phyloP scores from a whole-genome alignment of 192 early-diverging fungal genomes.

The Polychytrium aggregatum region DNA sequence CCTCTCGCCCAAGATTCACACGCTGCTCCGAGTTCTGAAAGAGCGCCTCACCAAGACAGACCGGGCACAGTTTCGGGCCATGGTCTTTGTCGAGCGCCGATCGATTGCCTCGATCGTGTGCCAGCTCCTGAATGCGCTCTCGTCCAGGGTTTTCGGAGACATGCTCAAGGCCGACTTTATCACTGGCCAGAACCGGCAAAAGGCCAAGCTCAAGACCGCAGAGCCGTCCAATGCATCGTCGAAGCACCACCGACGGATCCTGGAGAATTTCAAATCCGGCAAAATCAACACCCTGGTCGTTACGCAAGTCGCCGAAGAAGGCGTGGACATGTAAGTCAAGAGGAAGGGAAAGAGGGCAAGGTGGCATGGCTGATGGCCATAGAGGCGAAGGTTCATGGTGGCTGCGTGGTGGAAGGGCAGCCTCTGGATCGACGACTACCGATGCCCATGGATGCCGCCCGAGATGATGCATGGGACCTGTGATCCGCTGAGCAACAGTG shows the following conservation, averaged over 20 bases:
- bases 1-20: constrained; percentile 20
- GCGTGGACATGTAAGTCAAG: constrained; percentile 63
- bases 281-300: constrained; percentile 67
- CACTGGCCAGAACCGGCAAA: no score
- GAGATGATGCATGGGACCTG: no score
- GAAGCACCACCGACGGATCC: constrained; percentile 33
- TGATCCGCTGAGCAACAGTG: no score
- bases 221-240: no score
- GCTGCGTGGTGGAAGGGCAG: no score
- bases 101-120: constrained; percentile 45
- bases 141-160: background rate
- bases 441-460: no score
- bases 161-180: no score
- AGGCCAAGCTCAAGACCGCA: no score
- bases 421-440: no score
- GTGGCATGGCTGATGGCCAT: no score
- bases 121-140: constrained; percentile 33
- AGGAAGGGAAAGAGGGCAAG: no score
- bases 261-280: constrained; percentile 56
- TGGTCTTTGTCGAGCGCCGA: constrained; percentile 70
- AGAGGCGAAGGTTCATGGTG: no score
- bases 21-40: constrained; percentile 18
- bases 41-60: constrained; percentile 2
- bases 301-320: constrained; percentile 85
- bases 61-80: constrained; percentile 55